A percentile compares a stretch with the other conserved stretches of the same genome.
These are phyloP conservation scores for Trametes punicea DNA, from an alignment of 768 basidiomycete species.

Conservation along the genomic window DNA sequence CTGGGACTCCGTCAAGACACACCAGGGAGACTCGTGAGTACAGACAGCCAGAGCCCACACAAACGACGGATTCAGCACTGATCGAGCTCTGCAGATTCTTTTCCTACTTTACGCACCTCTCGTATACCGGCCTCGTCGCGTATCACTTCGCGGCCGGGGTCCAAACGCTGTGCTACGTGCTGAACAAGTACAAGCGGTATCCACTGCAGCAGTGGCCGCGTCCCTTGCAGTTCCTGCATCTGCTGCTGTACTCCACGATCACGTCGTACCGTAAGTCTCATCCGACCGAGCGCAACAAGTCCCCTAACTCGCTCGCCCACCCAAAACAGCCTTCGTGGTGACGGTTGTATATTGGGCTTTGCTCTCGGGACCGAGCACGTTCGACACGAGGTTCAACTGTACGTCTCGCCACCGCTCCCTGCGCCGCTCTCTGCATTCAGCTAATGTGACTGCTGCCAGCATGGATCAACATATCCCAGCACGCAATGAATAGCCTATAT, in stretches of 20 bases:
- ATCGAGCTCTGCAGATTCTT: slow-evolving; percentile 42
- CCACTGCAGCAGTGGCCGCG: slow-evolving; percentile 60
- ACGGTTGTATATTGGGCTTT: slow-evolving; percentile 63
- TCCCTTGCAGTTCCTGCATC: slow-evolving; percentile 53
- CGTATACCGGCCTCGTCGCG: slow-evolving; percentile 57
- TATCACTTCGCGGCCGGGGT: slow-evolving; percentile 60
- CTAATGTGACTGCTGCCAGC: slow-evolving; percentile 33
- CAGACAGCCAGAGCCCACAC: neutral
- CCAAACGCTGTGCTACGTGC: slow-evolving; percentile 47
- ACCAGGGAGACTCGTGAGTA: slow-evolving; percentile 35
- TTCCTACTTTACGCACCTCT: slow-evolving; percentile 62
- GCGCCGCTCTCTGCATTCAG: neutral
- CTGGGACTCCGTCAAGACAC: slow-evolving; percentile 31
- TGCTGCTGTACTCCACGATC: slow-evolving; percentile 49
- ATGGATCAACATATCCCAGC: slow-evolving; percentile 58
- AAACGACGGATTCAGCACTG: neutral
- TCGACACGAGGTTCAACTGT: slow-evolving; percentile 40
- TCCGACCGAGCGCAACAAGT: neutral
- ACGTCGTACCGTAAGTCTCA: slow-evolving; percentile 54
- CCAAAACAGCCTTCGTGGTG: slow-evolving; percentile 54
- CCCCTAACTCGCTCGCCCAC: neutral
- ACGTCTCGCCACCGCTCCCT: slow-evolving; percentile 15
- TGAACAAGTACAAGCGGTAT: slow-evolving; percentile 34
- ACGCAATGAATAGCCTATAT: slow-evolving; percentile 56
- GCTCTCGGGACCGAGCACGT: slow-evolving; percentile 41